Percentiles rank a stretch among this genome's conserved stretches.
Conservation (phyloP, 2,329 filamentous ascomycete species). For the Colletotrichum spaethianum region DNA sequence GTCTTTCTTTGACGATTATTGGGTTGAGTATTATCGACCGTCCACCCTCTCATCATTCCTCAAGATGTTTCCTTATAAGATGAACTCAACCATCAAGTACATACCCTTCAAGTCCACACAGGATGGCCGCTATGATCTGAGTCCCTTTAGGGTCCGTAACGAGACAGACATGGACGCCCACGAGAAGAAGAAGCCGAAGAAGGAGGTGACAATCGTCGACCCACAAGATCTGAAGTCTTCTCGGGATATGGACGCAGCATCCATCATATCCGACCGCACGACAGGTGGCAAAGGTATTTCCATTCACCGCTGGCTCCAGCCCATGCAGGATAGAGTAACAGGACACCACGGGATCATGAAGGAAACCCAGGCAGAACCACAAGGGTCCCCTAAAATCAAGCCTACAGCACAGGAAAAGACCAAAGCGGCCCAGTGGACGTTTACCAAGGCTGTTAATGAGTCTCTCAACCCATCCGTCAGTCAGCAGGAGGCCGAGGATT, state of each 20-base stretch:
- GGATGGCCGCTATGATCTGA: conserved; percentile 84
- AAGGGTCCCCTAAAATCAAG: conserved; percentile 60
- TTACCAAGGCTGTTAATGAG: conserved; percentile 87
- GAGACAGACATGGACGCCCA: conserved; percentile 71
- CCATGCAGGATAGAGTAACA: conserved; percentile 45
- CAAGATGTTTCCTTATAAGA: conserved; percentile 93
- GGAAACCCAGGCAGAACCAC: conserved; percentile 51
- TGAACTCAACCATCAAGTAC: conserved; percentile 90
- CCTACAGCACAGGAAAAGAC: conserved; percentile 79
- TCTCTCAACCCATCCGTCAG: conserved; percentile 89
- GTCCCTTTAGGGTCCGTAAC: conserved; percentile 86
- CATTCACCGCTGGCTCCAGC: conserved; percentile 75
- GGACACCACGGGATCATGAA: conserved; percentile 71
- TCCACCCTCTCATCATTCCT: conserved; percentile 88
- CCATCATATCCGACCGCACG: conserved; percentile 31
- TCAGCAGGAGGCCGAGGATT: conserved; percentile 84
- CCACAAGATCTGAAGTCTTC: conserved; percentile 60
- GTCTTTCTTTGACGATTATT: conserved; percentile 89
- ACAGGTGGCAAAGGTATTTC: conserved; percentile 59
- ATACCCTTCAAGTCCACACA: conserved; percentile 81
- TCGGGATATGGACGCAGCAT: conserved; percentile 48
- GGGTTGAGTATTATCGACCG: conserved; percentile 96
- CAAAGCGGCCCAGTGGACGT: conserved; percentile 88
- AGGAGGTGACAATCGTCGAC: conserved; percentile 79
- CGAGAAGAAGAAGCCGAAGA: conserved; percentile 74